A percentile compares a stretch with the other conserved stretches of the same genome.
phyloP scores from a whole-genome alignment of 331 rosid genomes.

The Cydonia oblonga region DNA sequence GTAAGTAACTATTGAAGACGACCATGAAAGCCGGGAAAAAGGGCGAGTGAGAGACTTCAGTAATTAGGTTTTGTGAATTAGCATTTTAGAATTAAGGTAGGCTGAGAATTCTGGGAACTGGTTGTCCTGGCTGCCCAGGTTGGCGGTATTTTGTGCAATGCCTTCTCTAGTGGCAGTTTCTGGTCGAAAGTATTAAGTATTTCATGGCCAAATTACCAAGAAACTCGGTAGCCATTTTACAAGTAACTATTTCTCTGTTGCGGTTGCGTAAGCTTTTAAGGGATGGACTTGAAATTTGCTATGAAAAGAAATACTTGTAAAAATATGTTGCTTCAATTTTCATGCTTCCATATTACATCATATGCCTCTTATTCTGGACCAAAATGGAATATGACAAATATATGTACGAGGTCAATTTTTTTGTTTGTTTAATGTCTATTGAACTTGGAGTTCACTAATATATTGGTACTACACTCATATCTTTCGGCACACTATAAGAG shows the following conservation, averaged over 20 bases:
- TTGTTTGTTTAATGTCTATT: no score
- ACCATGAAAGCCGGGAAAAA: slow-evolving; percentile 29
- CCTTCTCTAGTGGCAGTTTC: slow-evolving; percentile 99
- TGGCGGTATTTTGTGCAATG: slow-evolving; percentile 54
- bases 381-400: not conserved
- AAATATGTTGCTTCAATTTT: not conserved
- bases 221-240: slow-evolving; percentile 43
- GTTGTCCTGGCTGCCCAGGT: slow-evolving; percentile 98
- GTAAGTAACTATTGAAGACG: slow-evolving; percentile 43
- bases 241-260: slow-evolving; percentile 1
- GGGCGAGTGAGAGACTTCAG: slow-evolving; percentile 20
- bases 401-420: no score
- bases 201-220: slow-evolving; percentile 29
- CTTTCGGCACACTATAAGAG: no score
- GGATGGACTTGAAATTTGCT: slow-evolving; percentile 26
- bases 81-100: slow-evolving; percentile 26
- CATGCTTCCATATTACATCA: not conserved
- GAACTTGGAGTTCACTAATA: no score
- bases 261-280: slow-evolving; percentile 26
- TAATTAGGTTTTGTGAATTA: slow-evolving; percentile 42
- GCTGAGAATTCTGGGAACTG: slow-evolving; percentile 35
- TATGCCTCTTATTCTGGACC: not conserved
- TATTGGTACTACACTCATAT: no score
- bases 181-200: slow-evolving; percentile 37
- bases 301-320: slow-evolving; percentile 8